Percentiles rank a stretch among this genome's conserved stretches.
phyloP scores from a whole-genome alignment of 768 basidiomycete genomes.

The Psilocybe cubensis region DNA sequence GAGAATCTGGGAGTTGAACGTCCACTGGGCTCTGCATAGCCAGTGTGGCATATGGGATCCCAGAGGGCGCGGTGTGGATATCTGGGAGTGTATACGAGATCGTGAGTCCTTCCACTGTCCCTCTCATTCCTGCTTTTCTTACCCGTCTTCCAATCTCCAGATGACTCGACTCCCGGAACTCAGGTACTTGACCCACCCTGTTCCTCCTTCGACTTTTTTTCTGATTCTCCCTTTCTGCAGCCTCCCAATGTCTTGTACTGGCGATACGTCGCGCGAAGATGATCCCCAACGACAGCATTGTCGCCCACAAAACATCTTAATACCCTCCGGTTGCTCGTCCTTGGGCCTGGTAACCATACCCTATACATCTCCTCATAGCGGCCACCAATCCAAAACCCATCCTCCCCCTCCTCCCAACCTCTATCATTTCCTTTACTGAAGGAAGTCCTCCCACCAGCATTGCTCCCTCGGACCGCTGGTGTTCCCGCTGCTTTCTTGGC shows the following conservation, averaged over 20 bases:
- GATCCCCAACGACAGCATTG: constrained; percentile 1
- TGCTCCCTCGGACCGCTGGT: neutral
- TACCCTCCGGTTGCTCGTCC: constrained; percentile 7
- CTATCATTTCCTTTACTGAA: constrained; percentile 1
- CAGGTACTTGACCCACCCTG: constrained; percentile 28
- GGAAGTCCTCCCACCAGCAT: neutral
- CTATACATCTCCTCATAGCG: neutral
- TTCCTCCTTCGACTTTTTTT: neutral
- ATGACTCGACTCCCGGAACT: constrained; percentile 62
- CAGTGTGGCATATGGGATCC: constrained; percentile 78
- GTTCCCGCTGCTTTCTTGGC: neutral
- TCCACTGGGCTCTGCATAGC: constrained; percentile 64
- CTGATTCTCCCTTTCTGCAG: constrained; percentile 7
- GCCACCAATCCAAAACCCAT: neutral
- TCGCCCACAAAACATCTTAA: constrained; percentile 4
- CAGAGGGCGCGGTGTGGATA: constrained; percentile 66
- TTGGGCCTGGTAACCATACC: constrained; percentile 14
- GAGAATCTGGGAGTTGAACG: constrained; percentile 70
- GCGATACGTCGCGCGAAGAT: constrained; percentile 53
- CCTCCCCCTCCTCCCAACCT: neutral
- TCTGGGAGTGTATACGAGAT: constrained; percentile 75
- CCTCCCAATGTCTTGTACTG: constrained; percentile 49
- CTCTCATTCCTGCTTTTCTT: neutral
- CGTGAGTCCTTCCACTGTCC: constrained; percentile 48
- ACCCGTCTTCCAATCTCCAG: constrained; percentile 32